Base-by-base conservation (phyloP, 441 rosid species). In the Omphalea diandra region DNA sequence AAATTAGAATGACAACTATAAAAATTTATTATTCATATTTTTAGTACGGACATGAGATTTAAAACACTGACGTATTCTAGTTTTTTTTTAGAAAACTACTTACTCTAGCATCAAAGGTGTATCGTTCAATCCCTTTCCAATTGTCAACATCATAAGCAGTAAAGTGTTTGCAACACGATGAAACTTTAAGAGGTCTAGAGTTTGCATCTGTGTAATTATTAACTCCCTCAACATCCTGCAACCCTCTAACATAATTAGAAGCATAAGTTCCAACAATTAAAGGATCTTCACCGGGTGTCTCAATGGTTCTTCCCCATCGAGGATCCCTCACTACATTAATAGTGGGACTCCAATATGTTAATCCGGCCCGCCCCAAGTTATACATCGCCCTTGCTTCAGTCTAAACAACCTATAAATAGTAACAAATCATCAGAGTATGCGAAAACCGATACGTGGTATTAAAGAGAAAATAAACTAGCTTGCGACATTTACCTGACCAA, bases 111-210 rank as follows among this genome's bases (percentile, higher is more conserved):
- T 91, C 83, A 65, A 86, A 89, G 44, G 76, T 79, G 52, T 65
- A 75, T 12, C 95, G 83, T 31, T 83, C 81, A 2, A 79, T 38
- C 0, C 73, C 77, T 70, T 82, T 67, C 95, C 97, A 90, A 0
- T 78, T 78, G 24, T 90, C 93, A 43, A 89, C 68, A 54, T 89
- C 95, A 71, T 87, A 89, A 12, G 93, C 93, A 1, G 93, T 77
- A 65, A 78, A 89, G 67, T 87, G 97, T 79, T 88, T 86, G 78
- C 92, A 84, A 40, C 90, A 87, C n/a, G 88, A 79, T 0, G 90
- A 84, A 20, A 87, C 88, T 79, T 87, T 90, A 12, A 86, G 65
- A 47, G 71, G 87, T 71, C 75, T 73, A 9, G 69, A 8, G 29
- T 57, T 61, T 17, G 26, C 32, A 53, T 62, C 65, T 2, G 50